phyloP scores from a whole-genome alignment of 208 protist genomes.

The Leishmania tarentolae region DNA sequence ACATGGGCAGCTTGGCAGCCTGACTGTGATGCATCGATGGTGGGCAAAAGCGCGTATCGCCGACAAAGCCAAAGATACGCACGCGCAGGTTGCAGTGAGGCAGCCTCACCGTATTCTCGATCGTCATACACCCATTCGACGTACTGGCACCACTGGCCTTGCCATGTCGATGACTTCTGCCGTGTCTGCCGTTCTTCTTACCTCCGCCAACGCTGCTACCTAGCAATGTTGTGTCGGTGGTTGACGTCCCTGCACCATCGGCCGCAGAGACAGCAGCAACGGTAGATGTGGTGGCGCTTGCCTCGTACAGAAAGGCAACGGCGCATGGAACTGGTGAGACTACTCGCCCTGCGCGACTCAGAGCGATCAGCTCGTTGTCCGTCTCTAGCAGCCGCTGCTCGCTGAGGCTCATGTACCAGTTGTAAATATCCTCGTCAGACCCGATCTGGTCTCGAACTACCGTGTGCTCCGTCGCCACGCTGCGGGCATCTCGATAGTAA shows the following conservation, averaged over 20 bases:
- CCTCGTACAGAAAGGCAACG: conserved; percentile 60
- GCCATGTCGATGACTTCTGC: conserved; percentile 13
- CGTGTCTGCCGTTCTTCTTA: conserved; percentile 2
- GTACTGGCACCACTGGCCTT: conserved; percentile 5
- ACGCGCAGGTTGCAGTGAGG: conserved; percentile 42
- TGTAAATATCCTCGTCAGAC: conserved; percentile 55
- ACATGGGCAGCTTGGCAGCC: conserved; percentile 38
- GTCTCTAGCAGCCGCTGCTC: conserved; percentile 65
- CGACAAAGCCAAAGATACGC: conserved; percentile 66
- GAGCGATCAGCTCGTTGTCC: conserved; percentile 55
- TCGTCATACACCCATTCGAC: conserved; percentile 33
- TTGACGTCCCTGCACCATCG: not conserved
- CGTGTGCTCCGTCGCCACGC: conserved; percentile 30
- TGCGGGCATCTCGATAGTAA: conserved; percentile 47
- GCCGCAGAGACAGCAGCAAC: not conserved
- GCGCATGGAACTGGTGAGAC: conserved; percentile 66
- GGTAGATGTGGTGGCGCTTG: not conserved
- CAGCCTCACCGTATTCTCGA: conserved; percentile 46
- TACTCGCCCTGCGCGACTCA: conserved; percentile 49
- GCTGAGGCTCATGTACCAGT: conserved; percentile 63
- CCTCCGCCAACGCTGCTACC: not conserved
- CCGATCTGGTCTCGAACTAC: conserved; percentile 22
- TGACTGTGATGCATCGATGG: conserved; percentile 35
- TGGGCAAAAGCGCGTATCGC: conserved; percentile 52
- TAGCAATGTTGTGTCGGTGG: not conserved